These are phyloP conservation scores for Pestalotiopsis sp. DNA, from an alignment of 2,329 filamentous ascomycete genomes.

Conservation along the genomic window DNA sequence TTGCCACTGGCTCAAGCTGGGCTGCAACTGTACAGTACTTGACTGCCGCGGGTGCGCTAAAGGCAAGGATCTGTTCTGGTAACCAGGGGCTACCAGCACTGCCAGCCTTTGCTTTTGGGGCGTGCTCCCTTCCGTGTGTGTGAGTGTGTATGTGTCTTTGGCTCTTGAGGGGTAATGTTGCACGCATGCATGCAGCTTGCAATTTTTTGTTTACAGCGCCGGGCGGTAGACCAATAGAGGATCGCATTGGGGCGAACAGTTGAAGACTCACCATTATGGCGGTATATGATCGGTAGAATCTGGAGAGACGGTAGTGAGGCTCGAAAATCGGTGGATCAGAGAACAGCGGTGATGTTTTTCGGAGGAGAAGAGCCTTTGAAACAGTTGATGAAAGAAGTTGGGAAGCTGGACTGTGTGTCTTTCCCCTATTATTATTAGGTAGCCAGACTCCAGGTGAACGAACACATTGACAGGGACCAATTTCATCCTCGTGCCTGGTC, in stretches of 20 bases:
- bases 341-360: constrained; percentile 27
- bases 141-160: not conserved
- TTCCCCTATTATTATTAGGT: constrained; percentile 11
- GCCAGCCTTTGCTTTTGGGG: not conserved
- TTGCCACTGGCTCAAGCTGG: not conserved
- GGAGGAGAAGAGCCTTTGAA: constrained; percentile 22
- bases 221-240: not conserved
- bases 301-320: not conserved
- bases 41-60: constrained; percentile 25
- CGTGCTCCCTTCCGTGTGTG: not conserved
- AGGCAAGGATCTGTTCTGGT: constrained; percentile 19
- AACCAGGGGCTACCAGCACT: not conserved
- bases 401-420: not conserved
- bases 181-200: not conserved
- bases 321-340: constrained; percentile 13
- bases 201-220: constrained; percentile 5
- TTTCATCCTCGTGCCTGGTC: constrained; percentile 18
- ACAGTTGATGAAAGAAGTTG: constrained; percentile 18
- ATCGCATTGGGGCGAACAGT: not conserved
- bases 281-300: not conserved
- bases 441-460: not conserved
- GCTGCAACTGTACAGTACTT: constrained; percentile 19
- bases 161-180: not conserved
- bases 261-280: constrained; percentile 28
- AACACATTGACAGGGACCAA: not conserved